Conservation (phyloP, 140 eudicot genomes). For the Anethum foeniculum region DNA sequence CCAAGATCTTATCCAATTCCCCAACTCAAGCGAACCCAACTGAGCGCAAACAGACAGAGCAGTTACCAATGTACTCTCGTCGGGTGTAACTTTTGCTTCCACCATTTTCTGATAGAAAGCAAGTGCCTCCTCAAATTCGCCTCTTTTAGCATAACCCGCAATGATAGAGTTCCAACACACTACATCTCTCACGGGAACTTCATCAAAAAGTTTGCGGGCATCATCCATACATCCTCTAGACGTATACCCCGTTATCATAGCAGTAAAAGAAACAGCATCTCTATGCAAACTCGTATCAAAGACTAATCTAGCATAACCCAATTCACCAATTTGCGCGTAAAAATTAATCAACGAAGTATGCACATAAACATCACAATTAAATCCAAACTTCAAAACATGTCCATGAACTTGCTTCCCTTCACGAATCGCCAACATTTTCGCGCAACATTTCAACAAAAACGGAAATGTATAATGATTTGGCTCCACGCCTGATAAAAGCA, state of each 20-base stretch:
- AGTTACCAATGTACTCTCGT: conserved; percentile 33
- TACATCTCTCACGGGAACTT: conserved; percentile 38
- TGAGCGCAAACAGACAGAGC: conserved; percentile 37
- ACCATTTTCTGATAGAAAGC: conserved; percentile 29
- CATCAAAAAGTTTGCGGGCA: conserved; percentile 40
- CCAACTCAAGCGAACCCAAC: conserved; percentile 23
- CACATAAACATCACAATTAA: conserved; percentile 32
- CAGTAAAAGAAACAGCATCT: conserved; percentile 54
- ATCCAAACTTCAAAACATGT: conserved; percentile 56
- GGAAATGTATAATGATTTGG: conserved; percentile 69
- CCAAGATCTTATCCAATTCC: conserved; percentile 31
- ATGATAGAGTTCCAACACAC: conserved; percentile 54
- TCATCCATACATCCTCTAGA: conserved; percentile 25
- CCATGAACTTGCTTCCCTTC: conserved; percentile 58
- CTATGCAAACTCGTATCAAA: conserved; percentile 36
- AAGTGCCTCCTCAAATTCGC: conserved; percentile 32
- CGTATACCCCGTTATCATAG: conserved; percentile 32
- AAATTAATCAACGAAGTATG: conserved; percentile 39
- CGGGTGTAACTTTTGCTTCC: conserved; percentile 21
- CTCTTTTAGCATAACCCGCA: conserved; percentile 35
- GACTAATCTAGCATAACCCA: conserved; percentile 31
- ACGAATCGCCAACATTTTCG: conserved; percentile 18
- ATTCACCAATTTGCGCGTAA: conserved; percentile 36
- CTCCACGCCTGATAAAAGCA: conserved; percentile 34
- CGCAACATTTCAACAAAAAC: conserved; percentile 45